phyloP scores from a whole-genome alignment of 1,284 basidiomycete species.

The Marasmius fiardii region DNA sequence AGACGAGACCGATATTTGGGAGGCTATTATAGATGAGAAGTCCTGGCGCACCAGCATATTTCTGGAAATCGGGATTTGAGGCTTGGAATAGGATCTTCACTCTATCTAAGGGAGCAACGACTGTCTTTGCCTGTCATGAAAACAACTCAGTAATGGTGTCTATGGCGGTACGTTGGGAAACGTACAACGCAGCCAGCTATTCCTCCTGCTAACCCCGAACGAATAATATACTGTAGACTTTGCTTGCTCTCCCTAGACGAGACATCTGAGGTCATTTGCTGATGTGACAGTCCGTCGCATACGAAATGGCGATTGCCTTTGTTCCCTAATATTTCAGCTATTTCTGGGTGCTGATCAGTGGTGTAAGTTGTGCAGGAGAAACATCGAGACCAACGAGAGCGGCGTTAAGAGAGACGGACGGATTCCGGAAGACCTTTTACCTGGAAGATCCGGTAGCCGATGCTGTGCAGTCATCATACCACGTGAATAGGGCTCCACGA shows the following conservation, averaged over 20 bases:
- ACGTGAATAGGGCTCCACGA: too few relatives aligned
- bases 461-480: background rate
- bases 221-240: slow-evolving; percentile 72
- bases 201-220: slow-evolving; percentile 88
- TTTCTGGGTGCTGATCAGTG: too few relatives aligned
- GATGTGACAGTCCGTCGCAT: slow-evolving; percentile 15
- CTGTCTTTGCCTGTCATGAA: slow-evolving; percentile 82
- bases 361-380: too few relatives aligned
- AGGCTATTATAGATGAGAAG: slow-evolving; percentile 1
- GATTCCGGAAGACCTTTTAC: too few relatives aligned
- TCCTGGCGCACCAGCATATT: slow-evolving; percentile 76
- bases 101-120: slow-evolving; percentile 94
- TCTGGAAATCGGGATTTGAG: slow-evolving; percentile 91
- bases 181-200: slow-evolving; percentile 91
- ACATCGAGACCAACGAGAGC: too few relatives aligned
- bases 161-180: slow-evolving; percentile 8
- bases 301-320: background rate
- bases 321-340: background rate
- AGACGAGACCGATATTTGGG: background rate
- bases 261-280: slow-evolving; percentile 65
- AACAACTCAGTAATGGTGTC: slow-evolving; percentile 11
- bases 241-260: slow-evolving; percentile 58
- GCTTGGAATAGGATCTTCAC: slow-evolving; percentile 99
- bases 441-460: background rate
- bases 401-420: too few relatives aligned